A percentile compares a stretch with the other conserved stretches of the same genome.
Conservation (phyloP, 495 filamentous ascomycete species). For the Penicillium soppii region DNA sequence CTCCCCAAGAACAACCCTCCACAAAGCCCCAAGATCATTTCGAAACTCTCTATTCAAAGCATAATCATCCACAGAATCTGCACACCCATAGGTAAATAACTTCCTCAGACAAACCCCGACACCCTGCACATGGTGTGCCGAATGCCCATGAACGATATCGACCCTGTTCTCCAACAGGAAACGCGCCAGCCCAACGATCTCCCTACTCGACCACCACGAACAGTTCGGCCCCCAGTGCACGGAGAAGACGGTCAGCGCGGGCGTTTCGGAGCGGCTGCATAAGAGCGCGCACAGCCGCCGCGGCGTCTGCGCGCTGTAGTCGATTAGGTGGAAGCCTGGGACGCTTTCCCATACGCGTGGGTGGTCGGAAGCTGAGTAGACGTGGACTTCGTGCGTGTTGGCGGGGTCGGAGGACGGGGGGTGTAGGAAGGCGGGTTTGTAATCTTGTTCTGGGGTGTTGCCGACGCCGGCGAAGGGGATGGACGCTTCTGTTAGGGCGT, state of each 20-base stretch:
- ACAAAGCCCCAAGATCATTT: constrained; percentile 43
- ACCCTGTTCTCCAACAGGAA: constrained; percentile 46
- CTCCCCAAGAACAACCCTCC: constrained; percentile 33
- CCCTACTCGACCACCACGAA: constrained; percentile 26
- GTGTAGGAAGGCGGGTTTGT: constrained; percentile 26
- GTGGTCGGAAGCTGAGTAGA: constrained; percentile 32
- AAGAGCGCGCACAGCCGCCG: constrained; percentile 22
- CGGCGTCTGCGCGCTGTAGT: constrained; percentile 28
- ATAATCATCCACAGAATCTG: constrained; percentile 49
- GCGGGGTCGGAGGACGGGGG: neutral
- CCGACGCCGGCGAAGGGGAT: constrained; percentile 31
- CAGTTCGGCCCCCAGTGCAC: constrained; percentile 48
- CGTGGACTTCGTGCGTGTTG: constrained; percentile 13
- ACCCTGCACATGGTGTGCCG: constrained; percentile 45
- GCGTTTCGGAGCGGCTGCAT: neutral
- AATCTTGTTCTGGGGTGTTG: constrained; percentile 25
- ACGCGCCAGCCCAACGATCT: constrained; percentile 34
- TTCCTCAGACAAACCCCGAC: constrained; percentile 37
- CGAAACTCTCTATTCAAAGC: constrained; percentile 28
- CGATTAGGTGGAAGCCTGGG: constrained; percentile 31
- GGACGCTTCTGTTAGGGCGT: constrained; percentile 19
- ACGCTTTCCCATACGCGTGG: constrained; percentile 20
- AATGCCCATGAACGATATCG: constrained; percentile 46
- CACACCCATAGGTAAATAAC: constrained; percentile 44
- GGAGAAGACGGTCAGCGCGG: constrained; percentile 38